phyloP scores from a whole-genome alignment of 2,329 filamentous ascomycete genomes.

The Leptographium procerum region DNA sequence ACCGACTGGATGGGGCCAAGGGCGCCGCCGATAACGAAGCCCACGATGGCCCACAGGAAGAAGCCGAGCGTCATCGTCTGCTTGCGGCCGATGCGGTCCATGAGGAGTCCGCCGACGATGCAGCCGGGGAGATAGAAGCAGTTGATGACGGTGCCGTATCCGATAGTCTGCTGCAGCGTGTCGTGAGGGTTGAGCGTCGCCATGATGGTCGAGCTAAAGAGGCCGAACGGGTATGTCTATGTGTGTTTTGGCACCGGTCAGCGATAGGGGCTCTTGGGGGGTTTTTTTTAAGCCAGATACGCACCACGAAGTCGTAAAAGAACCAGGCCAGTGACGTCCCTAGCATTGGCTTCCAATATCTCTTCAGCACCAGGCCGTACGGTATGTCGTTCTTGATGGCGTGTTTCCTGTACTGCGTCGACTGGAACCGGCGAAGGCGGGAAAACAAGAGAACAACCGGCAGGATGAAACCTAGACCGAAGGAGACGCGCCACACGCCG shows the following conservation, averaged over 20 bases:
- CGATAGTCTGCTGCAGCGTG: slow-evolving; percentile 30
- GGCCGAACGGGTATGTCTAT: slow-evolving; percentile 35
- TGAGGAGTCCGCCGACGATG: slow-evolving; percentile 34
- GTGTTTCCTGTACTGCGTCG: slow-evolving; percentile 34
- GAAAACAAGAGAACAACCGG: slow-evolving; percentile 42
- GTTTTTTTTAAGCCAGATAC: no score
- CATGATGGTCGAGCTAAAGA: slow-evolving; percentile 43
- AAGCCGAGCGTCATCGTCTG: slow-evolving; percentile 41
- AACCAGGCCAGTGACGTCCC: slow-evolving; percentile 20
- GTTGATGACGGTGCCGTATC: slow-evolving; percentile 35
- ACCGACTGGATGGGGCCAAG: slow-evolving; percentile 30
- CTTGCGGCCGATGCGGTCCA: slow-evolving; percentile 36
- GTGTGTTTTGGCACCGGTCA: no score
- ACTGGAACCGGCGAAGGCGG: slow-evolving; percentile 37
- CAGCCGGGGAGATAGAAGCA: slow-evolving; percentile 38
- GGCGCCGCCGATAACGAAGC: slow-evolving; percentile 38
- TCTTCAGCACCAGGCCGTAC: slow-evolving; percentile 33
- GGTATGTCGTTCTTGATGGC: slow-evolving; percentile 28
- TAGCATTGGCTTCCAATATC: slow-evolving; percentile 37
- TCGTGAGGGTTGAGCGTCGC: slow-evolving; percentile 26
- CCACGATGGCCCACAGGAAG: slow-evolving; percentile 29
- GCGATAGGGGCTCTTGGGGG: slow-evolving; percentile 16
- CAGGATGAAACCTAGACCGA: slow-evolving; percentile 37
- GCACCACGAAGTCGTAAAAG: no score
- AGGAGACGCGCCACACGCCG: slow-evolving; percentile 38